These are phyloP conservation scores for Phaeotremella fagi DNA, from an alignment of 768 basidiomycete genomes.

Conservation along the genomic window DNA sequence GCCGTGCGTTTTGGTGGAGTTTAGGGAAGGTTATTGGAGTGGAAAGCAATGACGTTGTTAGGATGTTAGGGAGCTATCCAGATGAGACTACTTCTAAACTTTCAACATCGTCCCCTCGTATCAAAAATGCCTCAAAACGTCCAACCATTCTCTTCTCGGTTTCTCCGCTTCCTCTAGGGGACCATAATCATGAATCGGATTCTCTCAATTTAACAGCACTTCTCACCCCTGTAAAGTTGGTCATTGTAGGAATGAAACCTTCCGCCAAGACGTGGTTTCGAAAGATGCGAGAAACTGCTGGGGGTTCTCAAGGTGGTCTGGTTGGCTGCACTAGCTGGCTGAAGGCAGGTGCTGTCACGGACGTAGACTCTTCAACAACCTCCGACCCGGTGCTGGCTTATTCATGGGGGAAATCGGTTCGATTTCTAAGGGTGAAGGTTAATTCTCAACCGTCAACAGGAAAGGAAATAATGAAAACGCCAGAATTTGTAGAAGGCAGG, in stretches of 20 bases:
- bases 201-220: conserved; percentile 73
- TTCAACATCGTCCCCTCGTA: no score
- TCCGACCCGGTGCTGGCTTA: conserved; percentile 67
- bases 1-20: conserved; percentile 91
- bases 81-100: no score
- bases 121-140: conserved; percentile 10
- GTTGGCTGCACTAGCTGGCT: conserved; percentile 41
- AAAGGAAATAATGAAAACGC: conserved; percentile 42
- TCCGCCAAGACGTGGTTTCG: conserved; percentile 80
- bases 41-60: conserved; percentile 86
- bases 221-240: conserved; percentile 82
- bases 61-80: conserved; percentile 88
- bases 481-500: conserved; percentile 61
- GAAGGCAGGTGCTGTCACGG: conserved; percentile 12
- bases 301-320: conserved; percentile 14
- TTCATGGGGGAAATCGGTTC: conserved; percentile 71
- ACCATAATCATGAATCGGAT: conserved; percentile 69
- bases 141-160: conserved; percentile 67
- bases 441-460: not conserved
- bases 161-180: conserved; percentile 75
- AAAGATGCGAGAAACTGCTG: conserved; percentile 29
- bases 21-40: conserved; percentile 91
- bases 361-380: not conserved
- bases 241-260: conserved; percentile 88
- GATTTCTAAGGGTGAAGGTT: conserved; percentile 64